Evolutionary conservation across 2,329 filamentous ascomycete genomes (phyloP).

Genomic region (Hawksworthiomyces lignivorus): DNA sequence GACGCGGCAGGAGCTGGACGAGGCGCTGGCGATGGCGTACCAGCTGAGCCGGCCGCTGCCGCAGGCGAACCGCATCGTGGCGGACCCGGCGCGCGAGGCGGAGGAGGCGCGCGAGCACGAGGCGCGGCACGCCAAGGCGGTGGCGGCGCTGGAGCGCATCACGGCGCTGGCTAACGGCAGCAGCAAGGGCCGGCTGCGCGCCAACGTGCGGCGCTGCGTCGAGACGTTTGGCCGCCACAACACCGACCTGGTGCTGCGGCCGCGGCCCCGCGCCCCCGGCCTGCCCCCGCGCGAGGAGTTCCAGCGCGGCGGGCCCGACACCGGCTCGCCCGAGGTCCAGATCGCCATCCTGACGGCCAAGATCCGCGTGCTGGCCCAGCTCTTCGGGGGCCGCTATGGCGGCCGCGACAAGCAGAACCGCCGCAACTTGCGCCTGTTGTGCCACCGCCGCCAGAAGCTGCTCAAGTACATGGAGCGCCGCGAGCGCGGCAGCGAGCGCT

Average conservation of each 20-base stretch:
- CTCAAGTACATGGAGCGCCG: slow-evolving; percentile 79
- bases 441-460: slow-evolving; percentile 84
- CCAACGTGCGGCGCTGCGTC: slow-evolving; percentile 79
- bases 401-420: slow-evolving; percentile 92
- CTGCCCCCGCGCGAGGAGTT: slow-evolving; percentile 30
- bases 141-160: slow-evolving; percentile 73
- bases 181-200: slow-evolving; percentile 67
- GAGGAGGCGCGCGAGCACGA: slow-evolving; percentile 36
- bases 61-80: slow-evolving; percentile 23
- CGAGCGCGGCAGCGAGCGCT: slow-evolving; percentile 85
- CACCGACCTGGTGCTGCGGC: slow-evolving; percentile 64
- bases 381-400: slow-evolving; percentile 58
- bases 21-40: slow-evolving; percentile 60
- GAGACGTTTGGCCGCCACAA: slow-evolving; percentile 84
- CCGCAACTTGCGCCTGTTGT: slow-evolving; percentile 74
- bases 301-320: slow-evolving; percentile 76
- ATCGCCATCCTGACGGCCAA: slow-evolving; percentile 91
- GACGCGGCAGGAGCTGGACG: slow-evolving; percentile 56
- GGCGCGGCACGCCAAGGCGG: slow-evolving; percentile 56
- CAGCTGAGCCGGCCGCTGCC: slow-evolving; percentile 53
- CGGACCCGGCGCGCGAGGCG: slow-evolving; percentile 34
- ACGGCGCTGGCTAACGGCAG: slow-evolving; percentile 68
- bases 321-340: slow-evolving; percentile 95
- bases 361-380: slow-evolving; percentile 72
- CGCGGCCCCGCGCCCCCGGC: slow-evolving; percentile 45